Evolutionary conservation across 441 rosid genomes (phyloP), one percentile per base, ranked within the genome.

Genomic region (Euphorbia corollata): DNA sequence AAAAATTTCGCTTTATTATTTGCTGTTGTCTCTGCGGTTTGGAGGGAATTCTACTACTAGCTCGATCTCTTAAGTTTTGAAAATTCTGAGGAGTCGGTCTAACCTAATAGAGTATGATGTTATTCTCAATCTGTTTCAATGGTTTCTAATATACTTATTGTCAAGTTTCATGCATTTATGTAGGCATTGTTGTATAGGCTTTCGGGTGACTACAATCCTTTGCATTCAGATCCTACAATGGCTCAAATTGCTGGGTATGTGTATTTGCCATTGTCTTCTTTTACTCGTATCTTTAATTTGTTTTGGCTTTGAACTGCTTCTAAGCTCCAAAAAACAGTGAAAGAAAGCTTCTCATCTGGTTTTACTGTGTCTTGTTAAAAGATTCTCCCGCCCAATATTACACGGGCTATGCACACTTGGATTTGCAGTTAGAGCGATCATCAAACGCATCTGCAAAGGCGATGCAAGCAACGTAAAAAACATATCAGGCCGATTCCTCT

Each of bases 141-240:
- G 13, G 23, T 30, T 20, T 60, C n/a, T 32, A 23, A 53, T 63
- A 67, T 68, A 39, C 54, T 61, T 67, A 63, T 54, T 56, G 71
- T 72, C 73, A 61, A 78, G 56, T 19, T 47, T 68, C 43, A 65
- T 47, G 68, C 18, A 45, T 45, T 64, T 66, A 62, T 77, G 83
- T 84, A 94, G 99, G 99, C 99, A 50, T 80, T 94, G 77, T 77
- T 94, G 69, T 94, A 94, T 71, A 82, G 97, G 84, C 75, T 91
- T 63, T 91, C 97, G 48, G 99, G 99, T 73, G 97, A 94, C 71
- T 91, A 89, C 62, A 91, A 94, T 78, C 99, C 97, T 74, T 74
- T 94, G 70, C 99, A 89, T 81, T 86, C 97, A 18, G 99, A 94
- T 82, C 97, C 97, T 63, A 65, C 61, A 74, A 1, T 87, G 67